Evolutionary conservation across 495 filamentous ascomycete genomes (phyloP), one percentile per base, ranked within the genome.

Genomic region (Hamigera avellanea): DNA sequence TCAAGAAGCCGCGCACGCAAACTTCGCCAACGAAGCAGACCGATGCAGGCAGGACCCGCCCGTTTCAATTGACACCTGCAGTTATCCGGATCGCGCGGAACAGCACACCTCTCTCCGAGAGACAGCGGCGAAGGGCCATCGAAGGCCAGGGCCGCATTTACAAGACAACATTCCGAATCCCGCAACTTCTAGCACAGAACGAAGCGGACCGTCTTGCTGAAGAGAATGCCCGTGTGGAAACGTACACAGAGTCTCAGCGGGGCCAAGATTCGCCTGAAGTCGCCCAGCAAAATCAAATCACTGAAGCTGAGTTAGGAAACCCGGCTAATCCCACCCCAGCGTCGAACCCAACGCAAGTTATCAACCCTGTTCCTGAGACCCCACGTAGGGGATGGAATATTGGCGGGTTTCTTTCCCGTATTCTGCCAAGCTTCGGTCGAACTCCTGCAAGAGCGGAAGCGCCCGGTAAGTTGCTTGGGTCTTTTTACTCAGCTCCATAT

Each of bases 131-230:
- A 10, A 59, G 57, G 15, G 43, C 43, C 8, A 49, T 33, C 1
- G 53, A 61, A 30, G 35, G 40, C 9, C 39, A 45, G 25, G 59
- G 59, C 8, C 50, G 54, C 4, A 51, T 66, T 14, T 43, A 54
- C 16, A 41, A 40, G 2, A 66, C 61, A 8, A 33, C 59, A 9
- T 59, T 52, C n/a, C 57, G 59, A n/a, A 28, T 63, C n/a, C 52
- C 57, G 1, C 36, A 59, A n/a, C 42, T 54, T 6, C 28, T 63
- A 17, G 46, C 49, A 12, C 54, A 62, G 44, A 40, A 37, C 9
- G 50, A 50, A 10, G 38, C 45, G 8, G 48, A 53, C 32, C 45
- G 52, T 9, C 45, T 9, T 14, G 40, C 43, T 3, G 36, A 41
- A 2, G 41, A 39, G 31, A n/a, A 25, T 15, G 17, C n/a, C n/a